Evolutionary conservation across 441 rosid genomes (phyloP).

Genomic region (Populus trichocarpa): DNA sequence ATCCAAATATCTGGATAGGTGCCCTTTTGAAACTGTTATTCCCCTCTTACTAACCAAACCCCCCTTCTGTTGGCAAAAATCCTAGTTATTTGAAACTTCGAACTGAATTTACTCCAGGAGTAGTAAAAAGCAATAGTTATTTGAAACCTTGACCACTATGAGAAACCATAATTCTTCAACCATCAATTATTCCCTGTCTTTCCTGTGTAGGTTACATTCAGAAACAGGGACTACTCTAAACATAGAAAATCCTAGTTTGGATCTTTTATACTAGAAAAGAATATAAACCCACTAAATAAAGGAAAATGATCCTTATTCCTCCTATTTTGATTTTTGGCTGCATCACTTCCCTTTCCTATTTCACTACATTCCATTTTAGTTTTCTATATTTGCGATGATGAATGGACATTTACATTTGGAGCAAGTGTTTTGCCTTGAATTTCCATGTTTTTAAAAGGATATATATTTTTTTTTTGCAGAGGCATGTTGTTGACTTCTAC

Average conservation of each 20-base stretch:
- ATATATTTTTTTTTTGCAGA: slow-evolving; percentile 27
- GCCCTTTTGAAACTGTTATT: neutral
- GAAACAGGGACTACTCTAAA: neutral
- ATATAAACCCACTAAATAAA: too few species aligned
- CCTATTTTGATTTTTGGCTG: neutral
- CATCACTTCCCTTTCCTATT: neutral
- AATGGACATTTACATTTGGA: neutral
- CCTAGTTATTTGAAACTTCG: neutral
- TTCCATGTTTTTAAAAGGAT: too few species aligned
- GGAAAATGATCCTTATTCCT: neutral
- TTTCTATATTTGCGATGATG: neutral
- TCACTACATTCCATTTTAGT: neutral
- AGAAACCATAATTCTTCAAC: neutral
- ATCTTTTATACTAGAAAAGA: too few species aligned
- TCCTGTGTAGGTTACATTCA: neutral
- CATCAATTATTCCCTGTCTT: neutral
- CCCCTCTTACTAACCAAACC: neutral
- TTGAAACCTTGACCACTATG: neutral
- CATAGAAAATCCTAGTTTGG: neutral
- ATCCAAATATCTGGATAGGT: neutral
- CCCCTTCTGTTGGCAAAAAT: neutral
- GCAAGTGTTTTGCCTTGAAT: neutral
- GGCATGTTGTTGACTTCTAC: slow-evolving; percentile 84
- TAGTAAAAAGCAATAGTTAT: neutral
- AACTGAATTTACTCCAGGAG: neutral